Evolutionary conservation across 129 eudicot species (phyloP), one percentile per base, ranked within the genome.

Genomic region (Pittosporum tobira): DNA sequence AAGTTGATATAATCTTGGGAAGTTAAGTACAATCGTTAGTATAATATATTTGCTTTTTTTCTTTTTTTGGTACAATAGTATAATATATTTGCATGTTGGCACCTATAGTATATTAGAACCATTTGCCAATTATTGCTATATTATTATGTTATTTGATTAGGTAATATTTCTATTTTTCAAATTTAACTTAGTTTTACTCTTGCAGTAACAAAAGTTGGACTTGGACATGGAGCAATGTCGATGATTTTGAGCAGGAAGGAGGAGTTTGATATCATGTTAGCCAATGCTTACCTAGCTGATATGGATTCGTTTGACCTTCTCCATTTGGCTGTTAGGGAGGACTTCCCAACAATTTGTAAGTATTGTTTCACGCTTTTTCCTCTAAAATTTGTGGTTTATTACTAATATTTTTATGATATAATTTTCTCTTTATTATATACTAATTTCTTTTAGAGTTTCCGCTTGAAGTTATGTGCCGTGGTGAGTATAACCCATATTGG

Each of bases 321-420:
- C 37, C 71, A 62, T 23, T 12, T 61, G 16, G 60, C 67, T 48
- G 47, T 34, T 22, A 44, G 46, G 11, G 61, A 47, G 73, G 52
- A 44, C 45, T 26, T 67, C 6, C 43, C 67, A 48, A 49, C 72
- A 62, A 62, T 66, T 20, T 37, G 81, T 76, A 66, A 73, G 37
- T 38, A 28, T 9, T 15, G 24, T 18, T 40, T 42, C 40, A 37
- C 11, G 16, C 37, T 36, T 20, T 2, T 60, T 12, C 8, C 14
- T 11, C 38, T 34, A 34, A 34, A 34, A 34, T 34, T 9, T 34
- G 2, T 3, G 40, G 8, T 40, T 24, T 5, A 22, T 20, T 22
- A 10, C n/a, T 11, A 11, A 12, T 0, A 10, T 27, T 20, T 30
- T 6, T 3, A 10, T 18, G 2, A 50, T 46, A 40, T 45, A 16